Evolutionary conservation across 2,329 filamentous ascomycete genomes (phyloP).

Genomic region (Cordyceps pruinosa): DNA sequence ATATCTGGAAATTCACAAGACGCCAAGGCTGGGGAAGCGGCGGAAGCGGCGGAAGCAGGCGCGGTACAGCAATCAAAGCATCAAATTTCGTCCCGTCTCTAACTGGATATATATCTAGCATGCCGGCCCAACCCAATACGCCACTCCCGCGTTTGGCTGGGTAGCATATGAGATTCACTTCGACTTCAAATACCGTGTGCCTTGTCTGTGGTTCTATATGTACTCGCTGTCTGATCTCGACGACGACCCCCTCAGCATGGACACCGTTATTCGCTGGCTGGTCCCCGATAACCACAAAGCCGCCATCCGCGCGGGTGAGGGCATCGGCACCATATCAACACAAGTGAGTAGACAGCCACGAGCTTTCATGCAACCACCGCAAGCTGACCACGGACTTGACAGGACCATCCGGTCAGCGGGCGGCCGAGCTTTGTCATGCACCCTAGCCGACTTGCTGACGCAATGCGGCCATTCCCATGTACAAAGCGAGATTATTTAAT

Average conservation of each 20-base stretch:
- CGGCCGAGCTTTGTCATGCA: slow-evolving; percentile 84
- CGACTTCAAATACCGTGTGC: slow-evolving; percentile 67
- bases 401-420: slow-evolving; percentile 79
- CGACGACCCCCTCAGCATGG: slow-evolving; percentile 53
- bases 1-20: slow-evolving; percentile 34
- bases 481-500: slow-evolving; percentile 66
- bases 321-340: slow-evolving; percentile 68
- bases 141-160: slow-evolving; percentile 32
- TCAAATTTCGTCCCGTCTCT: slow-evolving; percentile 14
- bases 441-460: slow-evolving; percentile 80
- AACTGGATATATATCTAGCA: slow-evolving; percentile 30
- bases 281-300: slow-evolving; percentile 60
- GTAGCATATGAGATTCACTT: slow-evolving; percentile 69
- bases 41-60: slow-evolving; percentile 45
- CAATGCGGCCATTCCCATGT: slow-evolving; percentile 61
- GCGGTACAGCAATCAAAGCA: slow-evolving; percentile 31
- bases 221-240: slow-evolving; percentile 50
- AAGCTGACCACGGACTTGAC: slow-evolving; percentile 16
- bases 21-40: slow-evolving; percentile 41
- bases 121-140: slow-evolving; percentile 27
- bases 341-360: slow-evolving; percentile 52
- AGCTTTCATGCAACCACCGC: slow-evolving; percentile 1
- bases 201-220: slow-evolving; percentile 69
- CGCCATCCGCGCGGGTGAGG: slow-evolving; percentile 48
- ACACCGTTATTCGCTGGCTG: slow-evolving; percentile 63